phyloP scores from a whole-genome alignment of 2,329 filamentous ascomycete species.

The Pseudofabraea citricarpa region DNA sequence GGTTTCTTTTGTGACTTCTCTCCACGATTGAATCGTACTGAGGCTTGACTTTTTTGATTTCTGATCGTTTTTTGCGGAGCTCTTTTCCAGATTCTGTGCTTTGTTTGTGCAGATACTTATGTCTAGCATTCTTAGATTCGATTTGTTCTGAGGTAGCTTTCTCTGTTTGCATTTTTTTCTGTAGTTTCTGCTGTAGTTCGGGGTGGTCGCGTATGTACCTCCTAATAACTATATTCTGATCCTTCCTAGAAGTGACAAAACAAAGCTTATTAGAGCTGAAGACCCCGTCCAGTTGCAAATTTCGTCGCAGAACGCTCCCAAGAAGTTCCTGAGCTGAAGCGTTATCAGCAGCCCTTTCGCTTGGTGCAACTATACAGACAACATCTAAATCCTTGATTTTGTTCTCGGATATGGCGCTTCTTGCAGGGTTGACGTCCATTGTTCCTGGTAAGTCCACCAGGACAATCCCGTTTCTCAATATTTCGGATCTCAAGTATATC shows the following conservation, averaged over 20 bases:
- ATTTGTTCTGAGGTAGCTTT: no score
- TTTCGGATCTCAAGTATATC: slow-evolving; percentile 39
- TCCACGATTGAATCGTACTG: no score
- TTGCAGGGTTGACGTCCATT: slow-evolving; percentile 43
- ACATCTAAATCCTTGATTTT: slow-evolving; percentile 42
- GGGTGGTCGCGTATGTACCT: no score
- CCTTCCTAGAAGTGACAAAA: slow-evolving; percentile 42
- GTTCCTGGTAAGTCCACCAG: slow-evolving; percentile 51
- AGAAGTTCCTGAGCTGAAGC: slow-evolving; percentile 35
- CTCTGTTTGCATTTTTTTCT: no score
- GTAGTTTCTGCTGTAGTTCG: no score
- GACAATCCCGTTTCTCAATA: slow-evolving; percentile 42
- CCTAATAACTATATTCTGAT: no score
- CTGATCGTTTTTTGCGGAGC: no score
- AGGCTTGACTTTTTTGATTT: no score
- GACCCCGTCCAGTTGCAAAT: slow-evolving; percentile 4
- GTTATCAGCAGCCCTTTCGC: slow-evolving; percentile 42
- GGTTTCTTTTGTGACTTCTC: no score
- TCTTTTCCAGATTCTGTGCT: no score
- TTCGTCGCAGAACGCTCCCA: slow-evolving; percentile 2
- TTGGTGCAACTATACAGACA: slow-evolving; percentile 41
- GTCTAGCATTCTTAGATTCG: no score
- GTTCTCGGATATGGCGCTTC: slow-evolving; percentile 36
- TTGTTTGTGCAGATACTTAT: no score
- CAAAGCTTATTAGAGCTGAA: slow-evolving; percentile 26